Evolutionary conservation across 148 eudicot genomes (phyloP).

Genomic region (Polygonum maritimum): DNA sequence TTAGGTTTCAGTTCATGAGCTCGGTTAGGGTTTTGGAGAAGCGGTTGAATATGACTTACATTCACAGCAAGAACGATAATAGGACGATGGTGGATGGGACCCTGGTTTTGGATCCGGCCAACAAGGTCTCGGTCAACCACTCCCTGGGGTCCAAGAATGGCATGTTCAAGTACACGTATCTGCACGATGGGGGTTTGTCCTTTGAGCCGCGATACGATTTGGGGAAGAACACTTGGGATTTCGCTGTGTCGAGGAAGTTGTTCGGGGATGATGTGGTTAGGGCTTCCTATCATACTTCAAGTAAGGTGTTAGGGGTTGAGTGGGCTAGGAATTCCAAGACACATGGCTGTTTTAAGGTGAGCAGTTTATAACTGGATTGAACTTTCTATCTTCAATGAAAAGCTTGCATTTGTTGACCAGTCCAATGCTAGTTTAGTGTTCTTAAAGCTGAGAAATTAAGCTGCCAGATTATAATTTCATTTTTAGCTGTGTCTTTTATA

Average conservation of each 20-base stretch:
- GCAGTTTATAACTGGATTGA: not conserved
- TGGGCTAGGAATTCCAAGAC: slow-evolving; percentile 31
- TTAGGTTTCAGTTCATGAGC: slow-evolving; percentile 51
- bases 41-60: slow-evolving; percentile 37
- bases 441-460: too few species aligned
- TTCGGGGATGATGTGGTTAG: slow-evolving; percentile 30
- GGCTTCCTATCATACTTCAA: slow-evolving; percentile 45
- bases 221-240: slow-evolving; percentile 42
- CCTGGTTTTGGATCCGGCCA: slow-evolving; percentile 31
- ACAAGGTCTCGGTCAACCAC: slow-evolving; percentile 41
- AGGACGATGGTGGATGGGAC: slow-evolving; percentile 36
- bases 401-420: not conserved
- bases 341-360: slow-evolving; percentile 52
- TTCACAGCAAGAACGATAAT: slow-evolving; percentile 31
- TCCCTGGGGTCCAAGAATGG: slow-evolving; percentile 29
- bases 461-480: too few species aligned
- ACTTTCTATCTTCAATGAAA: not conserved
- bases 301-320: slow-evolving; percentile 30
- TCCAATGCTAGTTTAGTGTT: not conserved
- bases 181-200: slow-evolving; percentile 22
- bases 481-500: not conserved
- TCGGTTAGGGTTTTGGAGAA: slow-evolving; percentile 36
- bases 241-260: slow-evolving; percentile 35
- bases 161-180: slow-evolving; percentile 42
- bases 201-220: slow-evolving; percentile 58